Evolutionary conservation across 1,139 yeast genomes (phyloP).

Genomic region (Debaryomyces subglobosus): DNA sequence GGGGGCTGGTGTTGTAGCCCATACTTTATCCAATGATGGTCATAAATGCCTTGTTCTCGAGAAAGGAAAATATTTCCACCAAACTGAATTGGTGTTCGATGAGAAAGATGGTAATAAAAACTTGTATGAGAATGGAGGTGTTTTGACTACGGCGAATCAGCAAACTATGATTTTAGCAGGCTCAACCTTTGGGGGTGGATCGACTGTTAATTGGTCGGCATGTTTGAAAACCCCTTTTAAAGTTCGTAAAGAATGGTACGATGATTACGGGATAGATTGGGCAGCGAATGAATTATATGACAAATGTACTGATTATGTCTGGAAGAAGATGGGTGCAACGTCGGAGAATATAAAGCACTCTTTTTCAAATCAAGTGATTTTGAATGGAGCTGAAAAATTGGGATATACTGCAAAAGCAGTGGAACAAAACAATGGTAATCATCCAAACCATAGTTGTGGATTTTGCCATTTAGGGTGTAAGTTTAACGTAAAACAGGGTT

Average conservation of each 20-base stretch:
- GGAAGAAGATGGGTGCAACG: conserved; percentile 54
- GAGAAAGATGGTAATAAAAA: conserved; percentile 41
- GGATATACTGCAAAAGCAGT: conserved; percentile 48
- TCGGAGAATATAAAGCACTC: conserved; percentile 49
- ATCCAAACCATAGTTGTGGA: conserved; percentile 51
- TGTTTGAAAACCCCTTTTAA: conserved; percentile 55
- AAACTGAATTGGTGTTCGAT: conserved; percentile 38
- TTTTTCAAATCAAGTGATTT: conserved; percentile 45
- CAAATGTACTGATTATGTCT: conserved; percentile 51
- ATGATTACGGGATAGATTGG: conserved; percentile 51
- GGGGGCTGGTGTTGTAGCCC: conserved; percentile 62
- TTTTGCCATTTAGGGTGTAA: conserved; percentile 58
- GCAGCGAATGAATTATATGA: conserved; percentile 50
- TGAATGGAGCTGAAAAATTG: conserved; percentile 51
- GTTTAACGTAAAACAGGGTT: conserved; percentile 58
- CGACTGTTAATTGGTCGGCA: conserved; percentile 68
- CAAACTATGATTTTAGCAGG: conserved; percentile 53
- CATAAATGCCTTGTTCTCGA: conserved; percentile 52
- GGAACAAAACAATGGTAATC: conserved; percentile 56
- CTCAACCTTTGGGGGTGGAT: conserved; percentile 62
- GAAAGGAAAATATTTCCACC: conserved; percentile 51
- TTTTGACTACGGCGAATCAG: conserved; percentile 35
- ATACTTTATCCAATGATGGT: conserved; percentile 50
- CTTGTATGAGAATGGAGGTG: conserved; percentile 48
- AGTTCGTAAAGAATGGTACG: conserved; percentile 60